Base-by-base conservation (phyloP, 768 basidiomycete genomes). In the Kwoniella newhampshirensis region DNA sequence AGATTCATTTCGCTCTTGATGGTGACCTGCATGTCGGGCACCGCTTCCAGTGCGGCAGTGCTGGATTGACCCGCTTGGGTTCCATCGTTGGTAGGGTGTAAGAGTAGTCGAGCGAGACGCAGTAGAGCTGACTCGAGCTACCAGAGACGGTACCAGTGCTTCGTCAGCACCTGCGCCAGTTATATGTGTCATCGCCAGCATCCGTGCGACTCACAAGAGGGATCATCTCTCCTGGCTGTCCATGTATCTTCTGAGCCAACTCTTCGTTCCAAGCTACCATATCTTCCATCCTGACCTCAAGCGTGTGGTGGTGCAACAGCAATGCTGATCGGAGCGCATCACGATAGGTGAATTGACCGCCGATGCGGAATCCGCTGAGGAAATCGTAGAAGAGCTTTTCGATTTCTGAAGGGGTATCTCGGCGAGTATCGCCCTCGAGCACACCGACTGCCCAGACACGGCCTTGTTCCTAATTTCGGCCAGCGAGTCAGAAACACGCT, bases 71-170 rank as follows among this genome's bases (percentile, higher is more conserved):
- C 56, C 2, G 53, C 81, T 81, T 12, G 81, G 75, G 51, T 81
- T 78, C 57, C 84, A 81, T 53, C 80, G 20, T 78, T 77, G 18
- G 77, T 80, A n/a, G 93, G 92, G 75, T 86, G 90, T 7, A 96
- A 81, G 50, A 94, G 87, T 18, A 82, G 81, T 4, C 88, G 83
- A 23, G 93, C 91, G 1, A 90, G 86, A 65, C 85, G 87, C 0
- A 90, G 85, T 9, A 90, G 85, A 0, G 94, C 93, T 64, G 84
- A 87, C 78, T 99, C 96, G 73, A 98, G 91, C 92, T 97, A 63
- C 48, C 46, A 23, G 23, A 18, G 21, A 39, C 28, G 39, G 18
- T n/a, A n/a, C n/a, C n/a, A n/a, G n/a, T n/a, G n/a, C n/a, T n/a
- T n/a, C n/a, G 17, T 40, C 37, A 48, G 30, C 20, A n/a, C 4